phyloP scores from a whole-genome alignment of 139 green algal genomes.

The Dunaliella primolecta region DNA sequence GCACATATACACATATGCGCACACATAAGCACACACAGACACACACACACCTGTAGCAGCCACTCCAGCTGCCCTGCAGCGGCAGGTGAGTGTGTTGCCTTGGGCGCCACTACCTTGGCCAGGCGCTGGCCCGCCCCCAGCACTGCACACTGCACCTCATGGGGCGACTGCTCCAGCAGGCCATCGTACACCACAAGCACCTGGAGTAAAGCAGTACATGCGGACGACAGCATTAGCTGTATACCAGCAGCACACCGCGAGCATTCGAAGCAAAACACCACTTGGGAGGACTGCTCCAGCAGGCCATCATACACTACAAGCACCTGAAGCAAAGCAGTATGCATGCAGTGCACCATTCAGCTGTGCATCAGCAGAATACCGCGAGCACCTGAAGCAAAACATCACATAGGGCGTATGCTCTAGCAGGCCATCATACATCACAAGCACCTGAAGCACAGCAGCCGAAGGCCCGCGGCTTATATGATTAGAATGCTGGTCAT shows the following conservation, averaged over 20 bases:
- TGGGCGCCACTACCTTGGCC: constrained; percentile 21
- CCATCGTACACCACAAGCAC: constrained; percentile 39
- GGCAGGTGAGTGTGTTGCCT: constrained; percentile 24
- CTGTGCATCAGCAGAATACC: too few species aligned
- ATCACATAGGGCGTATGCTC: constrained; percentile 17
- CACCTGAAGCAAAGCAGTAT: constrained; percentile 12
- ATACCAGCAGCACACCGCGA: too few species aligned
- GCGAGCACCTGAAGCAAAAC: too few species aligned
- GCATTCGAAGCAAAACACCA: too few species aligned
- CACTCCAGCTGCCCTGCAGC: constrained; percentile 23
- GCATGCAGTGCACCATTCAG: background rate
- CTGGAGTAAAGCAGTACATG: background rate
- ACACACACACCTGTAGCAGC: constrained; percentile 12
- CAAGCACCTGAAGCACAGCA: constrained; percentile 22
- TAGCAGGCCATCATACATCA: constrained; percentile 36
- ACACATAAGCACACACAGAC: background rate
- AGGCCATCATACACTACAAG: constrained; percentile 37
- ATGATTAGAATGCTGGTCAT: too few species aligned
- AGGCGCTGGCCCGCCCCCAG: constrained; percentile 18
- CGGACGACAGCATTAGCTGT: background rate
- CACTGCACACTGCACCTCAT: constrained; percentile 23
- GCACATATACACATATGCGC: background rate
- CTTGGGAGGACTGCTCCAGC: constrained; percentile 22
- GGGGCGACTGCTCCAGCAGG: constrained; percentile 25
- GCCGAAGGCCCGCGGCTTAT: too few species aligned